Percentiles rank a stretch among this genome's conserved stretches.
These are phyloP conservation scores for Volvox africanus DNA, from an alignment of 139 green algal genomes.

Conservation along the genomic window DNA sequence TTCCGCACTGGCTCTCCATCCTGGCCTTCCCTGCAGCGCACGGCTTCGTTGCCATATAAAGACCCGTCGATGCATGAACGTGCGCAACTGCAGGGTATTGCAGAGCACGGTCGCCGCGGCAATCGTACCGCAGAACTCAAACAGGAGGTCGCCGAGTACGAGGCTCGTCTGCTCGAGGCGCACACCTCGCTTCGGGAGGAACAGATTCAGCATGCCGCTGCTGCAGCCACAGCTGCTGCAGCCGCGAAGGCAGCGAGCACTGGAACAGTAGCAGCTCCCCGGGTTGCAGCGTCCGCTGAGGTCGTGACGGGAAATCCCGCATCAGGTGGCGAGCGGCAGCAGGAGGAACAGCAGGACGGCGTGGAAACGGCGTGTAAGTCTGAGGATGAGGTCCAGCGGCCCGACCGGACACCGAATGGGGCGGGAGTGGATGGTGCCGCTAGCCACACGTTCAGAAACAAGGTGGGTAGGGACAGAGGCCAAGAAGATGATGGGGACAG, in stretches of 20 bases:
- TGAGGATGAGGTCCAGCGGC: background rate
- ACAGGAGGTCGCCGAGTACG: background rate
- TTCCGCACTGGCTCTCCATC: background rate
- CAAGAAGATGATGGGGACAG: background rate
- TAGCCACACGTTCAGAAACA: background rate
- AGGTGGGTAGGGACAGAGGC: background rate
- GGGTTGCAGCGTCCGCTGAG: background rate
- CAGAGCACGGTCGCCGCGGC: slow-evolving; percentile 25
- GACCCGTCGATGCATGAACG: too few relatives aligned
- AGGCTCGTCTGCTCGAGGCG: slow-evolving; percentile 24
- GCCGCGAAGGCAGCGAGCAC: background rate
- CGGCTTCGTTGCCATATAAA: background rate
- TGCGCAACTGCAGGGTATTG: background rate
- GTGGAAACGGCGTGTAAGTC: background rate
- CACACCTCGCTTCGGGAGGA: slow-evolving; percentile 26
- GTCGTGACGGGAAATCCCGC: background rate
- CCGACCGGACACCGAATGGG: background rate
- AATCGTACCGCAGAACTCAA: slow-evolving; percentile 12
- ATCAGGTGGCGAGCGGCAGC: background rate
- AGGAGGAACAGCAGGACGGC: background rate
- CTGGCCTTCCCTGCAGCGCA: background rate
- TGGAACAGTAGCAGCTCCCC: background rate
- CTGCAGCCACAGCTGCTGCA: background rate
- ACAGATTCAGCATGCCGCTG: slow-evolving; percentile 1
- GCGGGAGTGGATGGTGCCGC: background rate